Conservation (phyloP, 805 yeast species). For the Sungouiozyma intestinalis region DNA sequence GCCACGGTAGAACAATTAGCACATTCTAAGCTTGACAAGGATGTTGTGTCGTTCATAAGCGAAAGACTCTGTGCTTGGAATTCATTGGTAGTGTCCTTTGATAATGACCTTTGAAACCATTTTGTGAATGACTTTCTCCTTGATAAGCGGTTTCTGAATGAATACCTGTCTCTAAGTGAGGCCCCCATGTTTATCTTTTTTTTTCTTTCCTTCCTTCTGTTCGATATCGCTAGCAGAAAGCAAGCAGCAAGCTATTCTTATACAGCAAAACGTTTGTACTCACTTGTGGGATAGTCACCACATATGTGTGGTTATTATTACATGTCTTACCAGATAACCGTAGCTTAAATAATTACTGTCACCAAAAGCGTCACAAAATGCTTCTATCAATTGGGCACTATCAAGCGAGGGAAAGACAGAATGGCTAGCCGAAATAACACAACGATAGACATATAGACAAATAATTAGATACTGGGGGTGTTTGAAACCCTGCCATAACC, state of each 20-base stretch:
- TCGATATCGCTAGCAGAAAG: no score
- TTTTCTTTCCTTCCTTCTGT: no score
- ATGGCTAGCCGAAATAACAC: neutral
- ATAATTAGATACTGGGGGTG: no score
- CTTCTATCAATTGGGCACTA: no score
- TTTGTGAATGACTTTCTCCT: slow-evolving; percentile 1
- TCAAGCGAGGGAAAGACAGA: neutral
- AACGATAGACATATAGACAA: no score
- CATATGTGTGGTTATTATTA: no score
- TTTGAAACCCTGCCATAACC: no score
- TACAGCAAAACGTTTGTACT: no score
- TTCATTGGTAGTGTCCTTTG: neutral
- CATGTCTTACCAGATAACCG: no score
- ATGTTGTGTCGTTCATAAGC: neutral
- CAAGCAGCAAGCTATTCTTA: no score
- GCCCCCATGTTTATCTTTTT: slow-evolving; percentile 1
- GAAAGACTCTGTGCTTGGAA: neutral
- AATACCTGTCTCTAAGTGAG: neutral
- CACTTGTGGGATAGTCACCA: no score
- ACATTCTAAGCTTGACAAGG: neutral
- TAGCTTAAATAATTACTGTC: neutral
- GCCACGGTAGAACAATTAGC: neutral
- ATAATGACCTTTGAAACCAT: neutral
- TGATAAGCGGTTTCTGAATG: neutral
- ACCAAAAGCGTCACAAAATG: neutral